Base-by-base conservation (phyloP, 176 grass and related monocot species). In the Phyllostachys edulis region DNA sequence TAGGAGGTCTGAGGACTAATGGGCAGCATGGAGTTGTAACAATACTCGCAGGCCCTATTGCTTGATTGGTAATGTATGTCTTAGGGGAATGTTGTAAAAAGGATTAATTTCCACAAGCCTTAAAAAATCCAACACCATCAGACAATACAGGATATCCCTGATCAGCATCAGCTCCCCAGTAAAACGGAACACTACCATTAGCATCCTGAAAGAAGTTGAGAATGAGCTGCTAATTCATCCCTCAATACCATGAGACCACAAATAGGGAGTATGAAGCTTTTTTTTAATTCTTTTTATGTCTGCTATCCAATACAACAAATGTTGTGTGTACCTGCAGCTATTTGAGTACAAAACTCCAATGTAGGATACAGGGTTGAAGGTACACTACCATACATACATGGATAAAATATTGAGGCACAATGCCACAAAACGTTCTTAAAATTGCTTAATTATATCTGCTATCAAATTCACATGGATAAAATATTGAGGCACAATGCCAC, bases 61-160 rank as follows among this genome's bases (percentile, higher is more conserved):
- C 32, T 87, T 71, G 10, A 64, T 32, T 56, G 57, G 16, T 49
- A 40, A 27, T 15, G 5, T 23, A 5, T 85, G 88, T 87, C 90
- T 84, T 86, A 5, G 50, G 63, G 4, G 24, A 90, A 88, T 79
- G 73, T 27, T n/a, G 82, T 79, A 68, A 82, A 73, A 77, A 86
- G 20, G 60, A 85, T 85, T 81, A 36, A 45, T 46, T 92, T 60
- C 86, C 82, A 86, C 70, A 85, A 42, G 60, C 74, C 63, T 94
- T 88, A 57, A 82, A 41, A 82, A 85, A 76, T 8, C 79, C 78
- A 49, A 67, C 38, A 50, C 80, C 47, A 38, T 80, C 73, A 86
- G 71, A 74, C 18, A 91, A 16, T 13, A 90, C 52, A 66, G 87
- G 75, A 74, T 62, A 44, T 15, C 37, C 74, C 34, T 84, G 16